Percentiles rank a stretch among this genome's conserved stretches.
phyloP scores from a whole-genome alignment of 2,329 filamentous ascomycete species.

The Fusarium sp. region DNA sequence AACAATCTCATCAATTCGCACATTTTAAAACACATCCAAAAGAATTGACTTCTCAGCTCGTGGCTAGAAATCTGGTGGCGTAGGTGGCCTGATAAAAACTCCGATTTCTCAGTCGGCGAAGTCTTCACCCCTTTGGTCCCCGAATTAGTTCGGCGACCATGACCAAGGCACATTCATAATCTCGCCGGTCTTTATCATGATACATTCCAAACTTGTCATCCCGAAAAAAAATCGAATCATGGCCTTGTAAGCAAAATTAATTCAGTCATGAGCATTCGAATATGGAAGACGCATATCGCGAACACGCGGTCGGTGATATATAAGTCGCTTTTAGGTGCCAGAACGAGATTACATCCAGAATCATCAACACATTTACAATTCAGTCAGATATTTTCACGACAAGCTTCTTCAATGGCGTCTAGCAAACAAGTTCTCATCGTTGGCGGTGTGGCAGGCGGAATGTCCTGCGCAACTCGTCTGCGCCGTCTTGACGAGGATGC shows the following conservation, averaged over 20 bases:
- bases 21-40: not conserved
- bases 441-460: conserved; percentile 19
- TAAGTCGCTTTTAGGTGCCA: not conserved
- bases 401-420: not conserved
- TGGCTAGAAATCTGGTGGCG: not conserved
- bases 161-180: not conserved
- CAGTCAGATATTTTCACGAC: not conserved
- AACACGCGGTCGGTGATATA: not conserved
- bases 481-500: conserved; percentile 10
- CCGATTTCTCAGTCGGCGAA: conserved; percentile 1
- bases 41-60: not conserved
- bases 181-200: not conserved
- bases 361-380: not conserved
- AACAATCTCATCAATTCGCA: not conserved
- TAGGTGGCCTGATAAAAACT: not conserved
- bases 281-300: conserved; percentile 1
- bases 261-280: conserved; percentile 3
- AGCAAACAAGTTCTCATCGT: conserved; percentile 16
- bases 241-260: not conserved
- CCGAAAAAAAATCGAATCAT: conserved; percentile 1
- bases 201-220: not conserved
- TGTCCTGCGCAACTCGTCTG: conserved; percentile 21
- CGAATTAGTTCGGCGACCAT: not conserved
- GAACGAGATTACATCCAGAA: not conserved
- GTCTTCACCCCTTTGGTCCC: not conserved